phyloP scores from a whole-genome alignment of 1,139 yeast species.

The Debaryomyces sp. region DNA sequence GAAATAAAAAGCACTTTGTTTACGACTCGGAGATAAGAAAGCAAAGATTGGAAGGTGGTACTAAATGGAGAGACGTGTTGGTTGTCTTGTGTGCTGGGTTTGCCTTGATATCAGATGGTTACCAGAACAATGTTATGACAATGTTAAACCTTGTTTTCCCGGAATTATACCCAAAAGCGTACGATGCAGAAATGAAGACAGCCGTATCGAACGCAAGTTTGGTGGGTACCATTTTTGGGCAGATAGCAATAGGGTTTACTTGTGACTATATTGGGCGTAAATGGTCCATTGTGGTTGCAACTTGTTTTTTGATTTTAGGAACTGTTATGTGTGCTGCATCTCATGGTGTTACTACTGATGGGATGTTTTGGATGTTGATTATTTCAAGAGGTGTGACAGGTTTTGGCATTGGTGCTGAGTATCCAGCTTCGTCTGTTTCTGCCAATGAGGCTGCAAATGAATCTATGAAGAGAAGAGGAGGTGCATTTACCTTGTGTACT shows the following conservation, averaged over 20 bases:
- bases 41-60: conserved; percentile 32
- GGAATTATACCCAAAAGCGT: conserved; percentile 27
- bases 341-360: conserved; percentile 43
- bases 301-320: conserved; percentile 46
- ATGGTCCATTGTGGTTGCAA: conserved; percentile 49
- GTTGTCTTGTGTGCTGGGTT: conserved; percentile 50
- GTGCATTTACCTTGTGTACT: conserved; percentile 64
- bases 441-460: conserved; percentile 77
- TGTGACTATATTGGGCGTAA: conserved; percentile 52
- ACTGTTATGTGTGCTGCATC: conserved; percentile 53
- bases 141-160: conserved; percentile 46
- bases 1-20: conserved; percentile 20
- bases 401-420: conserved; percentile 78
- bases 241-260: conserved; percentile 45
- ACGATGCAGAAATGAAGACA: conserved; percentile 38
- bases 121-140: conserved; percentile 54
- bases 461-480: conserved; percentile 61
- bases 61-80: conserved; percentile 32
- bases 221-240: conserved; percentile 54
- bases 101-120: conserved; percentile 56
- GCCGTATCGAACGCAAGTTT: conserved; percentile 52
- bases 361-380: conserved; percentile 71
- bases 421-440: conserved; percentile 68
- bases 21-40: conserved; percentile 40
- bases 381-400: conserved; percentile 71